Conservation (phyloP, 202 grass and related monocot species). For the Hordeum pubiflorum region DNA sequence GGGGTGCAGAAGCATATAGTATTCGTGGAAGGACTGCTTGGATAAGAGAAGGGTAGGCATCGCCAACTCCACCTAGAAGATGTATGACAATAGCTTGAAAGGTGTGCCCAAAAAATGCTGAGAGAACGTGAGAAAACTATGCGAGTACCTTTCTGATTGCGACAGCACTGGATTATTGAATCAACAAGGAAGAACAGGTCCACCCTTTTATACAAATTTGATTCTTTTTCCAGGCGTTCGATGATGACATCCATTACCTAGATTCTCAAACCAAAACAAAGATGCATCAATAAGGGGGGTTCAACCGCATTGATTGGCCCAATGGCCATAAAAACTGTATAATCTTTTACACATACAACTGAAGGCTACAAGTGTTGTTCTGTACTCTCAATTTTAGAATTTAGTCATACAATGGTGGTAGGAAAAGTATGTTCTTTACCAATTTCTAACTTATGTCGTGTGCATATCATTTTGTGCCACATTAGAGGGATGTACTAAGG, state of each 20-base stretch:
- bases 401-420: background rate
- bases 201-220: conserved; percentile 75
- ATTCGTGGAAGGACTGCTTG: conserved; percentile 84
- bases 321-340: conserved; percentile 6
- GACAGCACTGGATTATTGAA: conserved; percentile 91
- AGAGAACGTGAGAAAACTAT: conserved; percentile 13
- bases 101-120: background rate
- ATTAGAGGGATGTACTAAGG: background rate
- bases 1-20: conserved; percentile 70
- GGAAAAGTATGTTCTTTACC: background rate
- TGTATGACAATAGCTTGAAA: conserved; percentile 22
- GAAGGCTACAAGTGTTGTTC: background rate
- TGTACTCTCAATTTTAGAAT: background rate
- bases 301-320: background rate
- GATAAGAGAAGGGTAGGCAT: conserved; percentile 81
- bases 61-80: conserved; percentile 60
- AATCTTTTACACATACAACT: background rate
- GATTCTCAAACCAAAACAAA: conserved; percentile 21
- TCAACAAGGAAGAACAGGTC: conserved; percentile 94
- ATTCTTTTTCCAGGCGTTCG: conserved; percentile 75
- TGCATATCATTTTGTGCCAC: background rate
- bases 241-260: conserved; percentile 95
- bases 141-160: conserved; percentile 73
- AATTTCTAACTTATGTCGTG: conserved; percentile 12
- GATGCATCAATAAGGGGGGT: conserved; percentile 11